Conservation (phyloP, 192 early-diverging fungal species). For the Coemansia sp. region DNA sequence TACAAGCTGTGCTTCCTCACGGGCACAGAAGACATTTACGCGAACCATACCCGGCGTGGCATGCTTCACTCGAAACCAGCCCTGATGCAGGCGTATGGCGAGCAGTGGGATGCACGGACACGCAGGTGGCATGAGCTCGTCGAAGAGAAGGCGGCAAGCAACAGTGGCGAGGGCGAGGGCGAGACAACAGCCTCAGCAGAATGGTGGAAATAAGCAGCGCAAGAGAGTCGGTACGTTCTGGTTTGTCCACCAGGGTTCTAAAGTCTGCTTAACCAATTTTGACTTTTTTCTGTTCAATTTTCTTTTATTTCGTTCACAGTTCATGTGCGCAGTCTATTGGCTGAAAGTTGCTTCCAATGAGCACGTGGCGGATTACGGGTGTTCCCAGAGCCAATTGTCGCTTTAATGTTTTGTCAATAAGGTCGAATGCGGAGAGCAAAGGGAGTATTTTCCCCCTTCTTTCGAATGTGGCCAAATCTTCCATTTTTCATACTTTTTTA, state of each 20-base stretch:
- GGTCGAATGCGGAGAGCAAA: too few species aligned
- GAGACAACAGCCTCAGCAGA: conserved; percentile 14
- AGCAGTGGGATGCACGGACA: conserved; percentile 28
- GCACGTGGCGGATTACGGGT: too few species aligned
- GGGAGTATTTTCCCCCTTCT: too few species aligned
- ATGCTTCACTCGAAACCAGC: conserved; percentile 15
- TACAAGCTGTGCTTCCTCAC: conserved; percentile 98
- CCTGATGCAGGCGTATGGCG: conserved; percentile 27
- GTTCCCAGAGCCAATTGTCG: too few species aligned
- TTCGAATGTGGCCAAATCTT: too few species aligned
- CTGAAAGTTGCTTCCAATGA: background rate
- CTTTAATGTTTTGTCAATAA: too few species aligned
- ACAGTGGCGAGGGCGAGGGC: background rate
- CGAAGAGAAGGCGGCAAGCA: conserved; percentile 21
- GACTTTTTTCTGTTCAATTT: conserved; percentile 1
- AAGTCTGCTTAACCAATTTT: background rate
- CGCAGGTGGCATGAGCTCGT: conserved; percentile 42
- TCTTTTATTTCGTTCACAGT: background rate
- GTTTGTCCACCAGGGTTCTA: too few species aligned
- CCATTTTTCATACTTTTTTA: background rate
- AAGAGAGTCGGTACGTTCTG: too few species aligned
- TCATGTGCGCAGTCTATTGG: background rate
- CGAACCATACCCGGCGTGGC: conserved; percentile 54
- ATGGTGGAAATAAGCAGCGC: conserved; percentile 31
- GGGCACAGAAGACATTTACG: conserved; percentile 89